Evolutionary conservation across 1,139 yeast species (phyloP), one percentile per base, ranked within the genome.

Genomic region (Debaryomycetaceae sp.): DNA sequence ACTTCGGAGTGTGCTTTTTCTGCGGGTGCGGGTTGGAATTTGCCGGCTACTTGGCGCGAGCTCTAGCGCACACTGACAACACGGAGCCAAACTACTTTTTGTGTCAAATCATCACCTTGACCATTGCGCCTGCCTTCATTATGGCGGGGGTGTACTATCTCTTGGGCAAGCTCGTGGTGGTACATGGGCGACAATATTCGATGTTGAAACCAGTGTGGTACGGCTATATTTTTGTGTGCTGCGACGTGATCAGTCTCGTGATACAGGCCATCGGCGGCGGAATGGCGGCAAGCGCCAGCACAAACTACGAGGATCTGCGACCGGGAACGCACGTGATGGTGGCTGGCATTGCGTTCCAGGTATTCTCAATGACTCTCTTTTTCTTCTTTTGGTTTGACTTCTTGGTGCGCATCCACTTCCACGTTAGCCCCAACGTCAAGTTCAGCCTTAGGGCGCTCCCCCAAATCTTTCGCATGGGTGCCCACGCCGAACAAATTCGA

Each of bases 231-330:
- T 62, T 63, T 37, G 50, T 63, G 7, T 39, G 50, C 8, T 59
- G 64, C 36, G 69, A 63, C 39, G 45, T 54, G 23, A 25, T 47
- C 5, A 56, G 64, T 30, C 49, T 64, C 36, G 41, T 54, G 5
- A 41, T 61, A 30, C 69, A 64, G 44, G 68, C 64, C 1, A 45
- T 48, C 16, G 69, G 69, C 9, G 70, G 69, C 8, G 64, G 51
- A 2, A 41, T 52, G 26, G 66, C 69, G 2, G 58, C 64, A 2
- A 37, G 42, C 15, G 43, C 49, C 4, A 41, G 55, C 4, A 32
- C 44, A 17, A 28, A 41, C 4, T 44, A 43, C 16, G 41, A 41
- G 24, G 36, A 40, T 31, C 38, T 56, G 1, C 30, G 31, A 1
- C 18, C 39, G 2, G 70, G 69, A 4, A 59, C 66, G 1, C 41